Evolutionary conservation across 139 green algal species (phyloP), one percentile per base, ranked within the genome.

Genomic region (Chlorella vulgaris): DNA sequence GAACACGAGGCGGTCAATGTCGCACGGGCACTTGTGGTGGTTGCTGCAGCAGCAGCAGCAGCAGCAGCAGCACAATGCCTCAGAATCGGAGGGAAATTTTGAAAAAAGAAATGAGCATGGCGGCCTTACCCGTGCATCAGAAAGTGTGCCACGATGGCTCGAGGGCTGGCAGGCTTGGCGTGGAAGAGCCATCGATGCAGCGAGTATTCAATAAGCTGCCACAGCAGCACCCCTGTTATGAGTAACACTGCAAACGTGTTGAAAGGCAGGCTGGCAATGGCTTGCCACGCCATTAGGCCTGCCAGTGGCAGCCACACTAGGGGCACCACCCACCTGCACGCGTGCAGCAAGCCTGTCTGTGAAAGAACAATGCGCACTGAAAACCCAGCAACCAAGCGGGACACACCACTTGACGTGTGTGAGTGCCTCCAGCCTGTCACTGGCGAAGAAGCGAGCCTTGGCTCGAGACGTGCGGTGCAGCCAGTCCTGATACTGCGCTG

Each of bases 181-280:
- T 99, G 96, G 86, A 99, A 99, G 0, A 97, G 55, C 76, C 95
- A 99, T 18, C 96, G 89, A 38, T 99, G 96, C 29, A 99, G 88
- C 36, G 60, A 65, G 84, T 99, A 99, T 85, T 99, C 96, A 0
- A 97, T 77, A 1, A 93, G 47, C 76, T 96, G 90, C 96, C 96
- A 99, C 7, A 91, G 51, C n/a, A 94, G 36, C 13, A 94, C 55
- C 53, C 94, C 95, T 5, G 76, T 65, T n/a, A 87, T 24, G 33
- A 88, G 51, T 28, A 83, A 85, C 3, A 63, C 74, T 0, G 86
- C 61, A 0, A 91, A 42, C 26, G 38, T 0, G 0, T 29, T 15
- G 33, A 29, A 5, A 0, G 47, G 33, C 38, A 87, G 28, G 28
- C 33, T 3, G 15, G 50, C 7, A n/a, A 76, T 21, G n/a, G 42